Conservation (phyloP, 495 filamentous ascomycete genomes). For the Coniosporium apollinis region DNA sequence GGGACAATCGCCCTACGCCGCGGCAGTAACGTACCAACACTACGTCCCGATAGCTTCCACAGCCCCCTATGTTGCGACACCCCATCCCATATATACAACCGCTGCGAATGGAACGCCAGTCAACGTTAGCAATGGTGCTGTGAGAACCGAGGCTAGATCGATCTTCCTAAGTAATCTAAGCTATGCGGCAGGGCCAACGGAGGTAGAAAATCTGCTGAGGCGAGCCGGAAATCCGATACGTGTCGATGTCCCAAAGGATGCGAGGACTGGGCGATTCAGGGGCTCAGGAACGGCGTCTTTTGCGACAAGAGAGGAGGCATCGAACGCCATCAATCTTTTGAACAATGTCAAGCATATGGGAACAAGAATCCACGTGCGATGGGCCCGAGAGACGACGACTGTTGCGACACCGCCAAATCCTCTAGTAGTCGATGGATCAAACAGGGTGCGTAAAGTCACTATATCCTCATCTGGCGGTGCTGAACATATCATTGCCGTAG, state of each 20-base stretch:
- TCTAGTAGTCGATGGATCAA: no score
- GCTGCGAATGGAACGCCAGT: constrained; percentile 13
- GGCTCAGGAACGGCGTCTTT: constrained; percentile 17
- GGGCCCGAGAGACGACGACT: constrained; percentile 16
- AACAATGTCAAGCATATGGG: constrained; percentile 9
- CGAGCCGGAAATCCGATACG: constrained; percentile 6
- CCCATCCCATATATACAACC: constrained; percentile 8
- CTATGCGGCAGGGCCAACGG: constrained; percentile 8
- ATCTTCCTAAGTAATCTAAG: constrained; percentile 19
- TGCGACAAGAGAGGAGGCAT: constrained; percentile 11
- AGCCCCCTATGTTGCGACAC: neutral
- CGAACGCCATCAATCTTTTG: constrained; percentile 11
- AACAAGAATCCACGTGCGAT: constrained; percentile 14
- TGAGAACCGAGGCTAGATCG: constrained; percentile 16
- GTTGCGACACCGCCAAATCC: constrained; percentile 11
- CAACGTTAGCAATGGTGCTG: constrained; percentile 13
- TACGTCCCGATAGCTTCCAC: neutral
- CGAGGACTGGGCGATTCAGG: constrained; percentile 11
- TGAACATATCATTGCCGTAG: no score
- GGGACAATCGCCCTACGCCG: neutral
- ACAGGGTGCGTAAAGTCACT: no score
- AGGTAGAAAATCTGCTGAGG: constrained; percentile 13
- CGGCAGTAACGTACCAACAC: neutral
- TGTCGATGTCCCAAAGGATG: constrained; percentile 11
- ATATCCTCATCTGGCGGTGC: no score